Percentiles rank a stretch among this genome's conserved stretches.
Conservation (phyloP, 306 rosid species). For the Canavalia gladiata region DNA sequence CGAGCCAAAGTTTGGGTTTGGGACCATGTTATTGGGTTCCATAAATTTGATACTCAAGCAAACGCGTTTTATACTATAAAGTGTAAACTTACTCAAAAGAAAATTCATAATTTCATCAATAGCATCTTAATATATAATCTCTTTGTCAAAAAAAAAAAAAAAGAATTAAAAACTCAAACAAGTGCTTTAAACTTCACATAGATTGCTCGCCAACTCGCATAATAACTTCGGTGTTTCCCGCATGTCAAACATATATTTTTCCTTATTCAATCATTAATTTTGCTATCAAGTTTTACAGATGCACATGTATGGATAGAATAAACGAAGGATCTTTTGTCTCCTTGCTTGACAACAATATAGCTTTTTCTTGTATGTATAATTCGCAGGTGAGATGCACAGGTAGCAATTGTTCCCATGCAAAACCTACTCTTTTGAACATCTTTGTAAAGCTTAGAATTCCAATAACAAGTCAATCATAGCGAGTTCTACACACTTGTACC, state of each 20-base stretch:
- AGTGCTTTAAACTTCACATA: neutral
- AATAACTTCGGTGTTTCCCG: conserved; percentile 23
- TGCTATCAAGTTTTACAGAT: conserved; percentile 13
- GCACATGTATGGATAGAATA: conserved; percentile 2
- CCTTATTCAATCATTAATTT: conserved; percentile 25
- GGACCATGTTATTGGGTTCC: too few species aligned
- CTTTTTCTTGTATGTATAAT: conserved; percentile 90
- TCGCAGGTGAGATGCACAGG: conserved; percentile 71
- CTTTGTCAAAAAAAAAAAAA: neutral
- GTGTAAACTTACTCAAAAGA: neutral
- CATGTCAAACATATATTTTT: conserved; percentile 11
- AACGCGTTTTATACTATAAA: too few species aligned
- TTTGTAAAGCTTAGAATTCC: conserved; percentile 2
- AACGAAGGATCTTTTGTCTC: conserved; percentile 22
- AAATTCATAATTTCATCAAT: neutral
- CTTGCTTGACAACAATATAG: conserved; percentile 51
- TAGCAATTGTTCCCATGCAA: conserved; percentile 15
- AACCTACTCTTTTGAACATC: conserved; percentile 12
- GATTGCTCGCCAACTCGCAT: neutral
- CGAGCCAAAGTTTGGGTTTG: too few species aligned
- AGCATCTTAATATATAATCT: conserved; percentile 14
- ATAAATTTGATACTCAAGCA: too few species aligned
- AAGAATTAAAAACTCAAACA: neutral
- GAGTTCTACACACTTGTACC: neutral
- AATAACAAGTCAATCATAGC: neutral